Conservation (phyloP, 176 grass and related monocot genomes). For the Triticum timopheevii region DNA sequence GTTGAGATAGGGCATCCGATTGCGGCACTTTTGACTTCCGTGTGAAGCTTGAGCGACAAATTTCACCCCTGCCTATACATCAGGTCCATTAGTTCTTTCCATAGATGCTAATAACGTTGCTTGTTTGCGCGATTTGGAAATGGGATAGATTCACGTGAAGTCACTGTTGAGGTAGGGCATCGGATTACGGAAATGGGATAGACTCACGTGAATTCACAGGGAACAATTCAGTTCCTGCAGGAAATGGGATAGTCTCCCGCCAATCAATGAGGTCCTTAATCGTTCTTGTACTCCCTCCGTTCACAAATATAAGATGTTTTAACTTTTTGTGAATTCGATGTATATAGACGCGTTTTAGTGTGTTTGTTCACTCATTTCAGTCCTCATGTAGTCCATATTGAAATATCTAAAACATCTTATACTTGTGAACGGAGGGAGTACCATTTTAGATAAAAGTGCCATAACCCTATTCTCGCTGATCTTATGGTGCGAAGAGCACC, state of each 20-base stretch:
- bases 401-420: too few species aligned
- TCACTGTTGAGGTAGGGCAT: not conserved
- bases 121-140: not conserved
- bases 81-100: not conserved
- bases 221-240: not conserved
- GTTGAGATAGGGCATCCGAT: not conserved
- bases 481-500: not conserved
- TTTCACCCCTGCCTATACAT: not conserved
- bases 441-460: not conserved
- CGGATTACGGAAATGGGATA: too few species aligned
- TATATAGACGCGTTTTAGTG: too few species aligned
- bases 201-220: not conserved
- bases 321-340: too few species aligned
- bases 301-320: too few species aligned
- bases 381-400: too few species aligned
- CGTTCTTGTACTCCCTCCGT: not conserved
- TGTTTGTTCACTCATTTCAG: too few species aligned
- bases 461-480: not conserved
- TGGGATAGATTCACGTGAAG: not conserved
- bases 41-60: not conserved
- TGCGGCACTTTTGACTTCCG: not conserved
- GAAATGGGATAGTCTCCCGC: not conserved
- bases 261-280: not conserved
- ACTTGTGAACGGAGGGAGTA: too few species aligned
- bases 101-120: not conserved